These are phyloP conservation scores for Mangifera indica DNA, from an alignment of 345 rosid species.

Conservation along the genomic window DNA sequence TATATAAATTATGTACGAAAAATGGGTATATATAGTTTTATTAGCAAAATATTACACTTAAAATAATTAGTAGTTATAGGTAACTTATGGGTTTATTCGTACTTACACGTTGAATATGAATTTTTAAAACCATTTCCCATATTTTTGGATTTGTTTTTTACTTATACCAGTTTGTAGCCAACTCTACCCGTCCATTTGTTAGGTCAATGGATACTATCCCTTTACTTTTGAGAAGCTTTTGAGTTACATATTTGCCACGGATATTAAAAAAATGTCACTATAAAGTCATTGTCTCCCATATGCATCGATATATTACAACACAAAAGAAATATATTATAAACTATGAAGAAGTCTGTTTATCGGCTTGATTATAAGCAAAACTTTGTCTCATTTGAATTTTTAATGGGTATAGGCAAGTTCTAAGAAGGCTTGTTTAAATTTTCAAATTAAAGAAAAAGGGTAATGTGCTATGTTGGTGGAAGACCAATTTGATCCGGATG, in stretches of 20 bases:
- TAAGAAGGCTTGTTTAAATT: neutral
- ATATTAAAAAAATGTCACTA: neutral
- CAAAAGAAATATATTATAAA: neutral
- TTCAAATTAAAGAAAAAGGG: slow-evolving; percentile 3
- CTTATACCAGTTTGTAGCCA: no score
- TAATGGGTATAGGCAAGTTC: neutral
- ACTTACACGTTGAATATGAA: no score
- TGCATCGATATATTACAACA: neutral
- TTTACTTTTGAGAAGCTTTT: slow-evolving; percentile 8
- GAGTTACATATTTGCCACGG: neutral
- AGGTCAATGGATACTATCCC: neutral
- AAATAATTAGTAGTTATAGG: no score
- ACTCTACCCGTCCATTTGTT: no score
- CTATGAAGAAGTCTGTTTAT: neutral
- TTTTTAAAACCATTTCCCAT: no score
- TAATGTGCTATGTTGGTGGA: neutral
- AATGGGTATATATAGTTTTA: no score
- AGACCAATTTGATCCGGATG: neutral
- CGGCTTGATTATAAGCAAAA: neutral
- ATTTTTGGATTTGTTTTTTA: no score
- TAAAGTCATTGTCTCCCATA: neutral
- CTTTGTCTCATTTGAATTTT: slow-evolving; percentile 10
- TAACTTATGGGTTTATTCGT: no score
- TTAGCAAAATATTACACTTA: no score
- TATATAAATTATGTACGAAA: no score